Evolutionary conservation across 2,329 filamentous ascomycete species (phyloP), one percentile per base, ranked within the genome.

Genomic region (Fusarium sp.): DNA sequence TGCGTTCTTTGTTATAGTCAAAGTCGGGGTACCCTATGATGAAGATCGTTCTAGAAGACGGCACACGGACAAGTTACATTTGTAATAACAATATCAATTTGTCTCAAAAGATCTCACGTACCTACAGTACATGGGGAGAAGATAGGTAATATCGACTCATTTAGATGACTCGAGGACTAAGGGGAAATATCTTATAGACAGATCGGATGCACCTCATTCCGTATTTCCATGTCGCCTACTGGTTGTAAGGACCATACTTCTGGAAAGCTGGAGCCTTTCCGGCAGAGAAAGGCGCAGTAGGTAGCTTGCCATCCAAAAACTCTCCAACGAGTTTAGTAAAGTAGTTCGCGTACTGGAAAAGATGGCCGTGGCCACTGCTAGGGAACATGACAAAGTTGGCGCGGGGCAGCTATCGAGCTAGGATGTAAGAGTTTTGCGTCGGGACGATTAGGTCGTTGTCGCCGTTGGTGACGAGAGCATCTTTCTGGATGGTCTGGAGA

Each of bases 361-460:
- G n/a, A 22, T 57, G 62, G 6, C 50, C 62, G 13, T 64, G 37
- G 4, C 62, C 62, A n/a, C 62, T 64, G 37, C 62, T 64, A 8
- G 62, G 62, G 16, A 57, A 37, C 50, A 58, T 57, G 62, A 58
- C 50, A 18, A 42, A 64, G 22, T 64, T 57, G 50, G 62, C 62
- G 6, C 62, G 62, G 27, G 50, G 37, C 18, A 64, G n/a, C 24
- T 64, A 50, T n/a, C 62, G 31, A 24, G 54, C 54, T 3, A 56
- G 61, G 11, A 56, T 20, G n/a, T 22, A 63, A 22, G 61, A 63
- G 61, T 63, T 63, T 24, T 63, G 47, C 10, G 61, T 63, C 9
- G 61, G 61, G 14, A 63, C 47, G 34, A 63, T 54, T 6, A 63
- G 5, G 24, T 63, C 61, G 61, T 63, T 63, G 47, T 54, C 45